Evolutionary conservation across 768 basidiomycete genomes (phyloP), one percentile per base, ranked within the genome.

Genomic region (Scleroderma citrinum): DNA sequence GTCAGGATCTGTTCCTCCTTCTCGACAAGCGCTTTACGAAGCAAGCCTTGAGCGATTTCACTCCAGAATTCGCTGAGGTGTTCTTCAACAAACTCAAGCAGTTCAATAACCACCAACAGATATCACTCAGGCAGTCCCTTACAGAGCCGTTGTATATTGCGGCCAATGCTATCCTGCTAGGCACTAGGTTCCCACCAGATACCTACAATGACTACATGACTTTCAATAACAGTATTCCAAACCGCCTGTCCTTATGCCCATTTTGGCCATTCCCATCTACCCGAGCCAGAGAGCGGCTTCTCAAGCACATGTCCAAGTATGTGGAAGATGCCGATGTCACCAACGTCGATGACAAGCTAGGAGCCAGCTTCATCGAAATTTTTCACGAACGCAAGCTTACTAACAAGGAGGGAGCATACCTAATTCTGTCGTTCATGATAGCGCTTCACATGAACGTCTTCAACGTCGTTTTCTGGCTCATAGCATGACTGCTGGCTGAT

Each of bases 401-500:
- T 26, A 24, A 47, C 14, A 32, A 38, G 38, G 62, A 56, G n/a
- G 57, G 48, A 1, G 60, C 62, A 0, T 48, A 49, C 39, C 12
- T 62, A 30, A 43, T 57, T 7, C 52, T 64, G 38, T 52, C 45
- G 12, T 56, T 64, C 41, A 35, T 64, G 23, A 54, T 58, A 58
- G 54, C 51, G 1, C 39, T 53, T 8, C 60, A 62, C 21, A 62
- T 47, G 46, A 63, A 64, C 4, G 52, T 46, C 0, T 3, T 63
- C 23, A 56, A 47, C 51, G 62, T 52, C 42, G 31, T 56, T 0
- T 55, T 59, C 29, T 60, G 62, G n/a, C 44, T 51, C 30, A 23
- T 63, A 3, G 49, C 58, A 1, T 60, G 50, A 31, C 64, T 81
- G 23, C 64, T 80, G 35, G 68, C 71, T 42, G 61, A 74, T 48